Conservation (phyloP, 805 yeast genomes). For the Schwanniomyces occidentalis region DNA sequence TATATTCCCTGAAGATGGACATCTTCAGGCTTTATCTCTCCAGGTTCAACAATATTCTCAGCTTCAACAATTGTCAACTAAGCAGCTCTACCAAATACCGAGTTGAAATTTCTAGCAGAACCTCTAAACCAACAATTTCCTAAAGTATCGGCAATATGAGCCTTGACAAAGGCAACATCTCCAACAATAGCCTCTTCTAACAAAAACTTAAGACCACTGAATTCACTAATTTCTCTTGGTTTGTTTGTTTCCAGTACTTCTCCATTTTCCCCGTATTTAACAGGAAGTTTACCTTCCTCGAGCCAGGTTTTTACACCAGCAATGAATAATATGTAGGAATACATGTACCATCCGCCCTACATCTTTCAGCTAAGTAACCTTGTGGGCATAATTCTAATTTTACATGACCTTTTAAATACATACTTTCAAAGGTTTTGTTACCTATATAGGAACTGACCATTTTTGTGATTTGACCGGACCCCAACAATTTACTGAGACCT, state of each 20-base stretch:
- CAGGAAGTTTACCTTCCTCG: conserved; percentile 48
- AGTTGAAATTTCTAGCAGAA: conserved; percentile 48
- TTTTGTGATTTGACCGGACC: conserved; percentile 42
- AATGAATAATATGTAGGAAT: conserved; percentile 51
- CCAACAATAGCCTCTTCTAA: conserved; percentile 45
- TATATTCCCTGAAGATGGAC: conserved; percentile 50
- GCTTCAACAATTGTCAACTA: conserved; percentile 51
- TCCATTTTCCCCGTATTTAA: conserved; percentile 36
- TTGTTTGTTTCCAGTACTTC: conserved; percentile 33
- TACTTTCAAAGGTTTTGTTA: conserved; percentile 40
- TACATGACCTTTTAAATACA: conserved; percentile 43
- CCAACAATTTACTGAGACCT: conserved; percentile 43
- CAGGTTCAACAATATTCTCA: conserved; percentile 48
- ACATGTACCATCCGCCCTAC: conserved; percentile 50
- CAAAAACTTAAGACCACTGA: conserved; percentile 43
- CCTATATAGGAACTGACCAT: conserved; percentile 52
- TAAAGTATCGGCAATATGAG: conserved; percentile 44
- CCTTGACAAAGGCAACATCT: conserved; percentile 51
- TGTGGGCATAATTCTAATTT: conserved; percentile 52
- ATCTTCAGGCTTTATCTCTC: conserved; percentile 43
- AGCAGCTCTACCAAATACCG: conserved; percentile 46
- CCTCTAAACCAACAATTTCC: conserved; percentile 52
- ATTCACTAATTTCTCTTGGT: conserved; percentile 44
- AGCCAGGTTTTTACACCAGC: conserved; percentile 56
- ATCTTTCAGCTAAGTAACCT: conserved; percentile 51